Percentiles rank a stretch among this genome's conserved stretches.
Evolutionary conservation across 139 green algal species (phyloP).

Genomic region (Chlorella vulgaris): DNA sequence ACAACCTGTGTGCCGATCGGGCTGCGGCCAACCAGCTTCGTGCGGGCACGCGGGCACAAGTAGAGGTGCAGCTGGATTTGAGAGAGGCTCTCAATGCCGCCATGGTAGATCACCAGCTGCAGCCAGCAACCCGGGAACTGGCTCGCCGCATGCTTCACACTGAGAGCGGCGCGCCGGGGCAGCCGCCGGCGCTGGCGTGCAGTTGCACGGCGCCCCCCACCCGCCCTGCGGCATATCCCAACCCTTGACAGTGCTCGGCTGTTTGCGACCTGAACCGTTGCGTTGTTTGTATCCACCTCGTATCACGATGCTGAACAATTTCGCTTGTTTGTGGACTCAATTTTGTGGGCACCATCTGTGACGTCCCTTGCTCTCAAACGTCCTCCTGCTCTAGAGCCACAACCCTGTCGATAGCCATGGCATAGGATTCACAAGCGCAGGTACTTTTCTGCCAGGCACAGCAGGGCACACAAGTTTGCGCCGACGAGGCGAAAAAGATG

Average conservation of each 20-base stretch:
- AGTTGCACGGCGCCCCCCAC: neutral
- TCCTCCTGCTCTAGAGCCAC: too few species aligned
- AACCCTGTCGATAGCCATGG: too few species aligned
- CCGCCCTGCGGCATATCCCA: neutral
- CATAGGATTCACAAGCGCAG: too few species aligned
- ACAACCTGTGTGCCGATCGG: conserved; percentile 11
- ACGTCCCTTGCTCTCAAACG: too few species aligned
- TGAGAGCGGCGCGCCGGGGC: conserved; percentile 11
- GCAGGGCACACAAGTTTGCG: too few species aligned
- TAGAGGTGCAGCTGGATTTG: neutral
- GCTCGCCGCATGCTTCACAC: conserved; percentile 21
- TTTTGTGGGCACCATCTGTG: too few species aligned
- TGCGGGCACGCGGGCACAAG: too few species aligned
- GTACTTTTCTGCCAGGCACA: too few species aligned
- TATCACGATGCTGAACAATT: too few species aligned
- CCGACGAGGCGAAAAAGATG: too few species aligned
- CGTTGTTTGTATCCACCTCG: too few species aligned
- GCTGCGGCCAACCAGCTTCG: neutral
- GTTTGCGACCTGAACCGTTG: neutral
- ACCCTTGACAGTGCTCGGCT: neutral
- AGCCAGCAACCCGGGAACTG: neutral
- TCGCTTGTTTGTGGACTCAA: too few species aligned
- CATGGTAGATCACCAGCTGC: conserved; percentile 5
- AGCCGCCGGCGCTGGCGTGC: neutral
- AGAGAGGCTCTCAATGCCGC: neutral